Evolutionary conservation across 2,329 filamentous ascomycete species (phyloP), one percentile per base, ranked within the genome.

Genomic region (Emericellopsis atlantica): DNA sequence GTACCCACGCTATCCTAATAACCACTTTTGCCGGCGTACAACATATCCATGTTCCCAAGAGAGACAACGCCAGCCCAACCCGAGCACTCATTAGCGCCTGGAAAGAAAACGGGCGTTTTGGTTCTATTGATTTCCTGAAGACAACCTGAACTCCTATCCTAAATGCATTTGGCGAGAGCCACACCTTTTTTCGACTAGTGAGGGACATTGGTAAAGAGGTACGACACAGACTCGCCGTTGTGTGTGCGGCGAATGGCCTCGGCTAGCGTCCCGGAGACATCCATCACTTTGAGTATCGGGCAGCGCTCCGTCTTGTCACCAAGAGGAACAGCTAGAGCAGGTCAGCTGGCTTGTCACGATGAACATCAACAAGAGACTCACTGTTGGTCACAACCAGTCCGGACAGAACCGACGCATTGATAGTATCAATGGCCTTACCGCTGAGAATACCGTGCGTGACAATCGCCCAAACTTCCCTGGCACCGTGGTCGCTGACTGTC

Each of bases 401-500:
- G 50, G 76, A 79, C 49, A 94, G 65, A 56, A 78, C 74, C 54
- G 84, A 87, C 49, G 74, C 74, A 61, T 94, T 94, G 53, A 94
- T 69, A 34, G 81, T 88, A 52, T 93, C 81, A 43, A 93, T 90
- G 35, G 89, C 89, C 49, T 84, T 86, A 39, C 88, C 89, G 48
- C 81, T 88, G 40, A 96, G 67, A 44, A 95, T 94, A 31, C 88
- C 89, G 57, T 95, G 90, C 1, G 90, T 95, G 44, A 96, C 92
- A 49, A 96, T 93, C 21, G 92, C 92, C 47, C 94, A 86, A 32
- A 94, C 88, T 56, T 93, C 79, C 49, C 78, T 79, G 2, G 92
- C 90, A 26, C 87, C 86, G 54, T 95, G 82, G 52, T 86, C 74
- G 60, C 90, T 85, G 40, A 96, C 76, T 0, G 89, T 90, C 43